Evolutionary conservation across 2,329 filamentous ascomycete species (phyloP).

Genomic region (Colletotrichum liriopes): DNA sequence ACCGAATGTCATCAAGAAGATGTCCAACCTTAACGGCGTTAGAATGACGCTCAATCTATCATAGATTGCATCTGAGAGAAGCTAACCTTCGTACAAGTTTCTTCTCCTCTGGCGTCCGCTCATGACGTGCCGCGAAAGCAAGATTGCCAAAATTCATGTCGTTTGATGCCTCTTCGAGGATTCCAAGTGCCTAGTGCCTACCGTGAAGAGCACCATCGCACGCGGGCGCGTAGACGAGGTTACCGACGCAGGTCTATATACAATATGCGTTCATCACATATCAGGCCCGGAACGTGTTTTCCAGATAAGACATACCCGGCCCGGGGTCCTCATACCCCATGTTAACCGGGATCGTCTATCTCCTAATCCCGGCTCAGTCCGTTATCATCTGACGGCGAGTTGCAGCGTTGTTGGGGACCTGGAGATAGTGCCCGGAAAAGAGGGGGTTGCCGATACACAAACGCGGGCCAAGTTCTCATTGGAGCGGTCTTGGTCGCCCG

Average conservation of each 20-base stretch:
- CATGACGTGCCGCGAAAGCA: conserved; percentile 39
- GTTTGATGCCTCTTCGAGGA: neutral
- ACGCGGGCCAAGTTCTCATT: conserved; percentile 25
- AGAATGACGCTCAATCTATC: too few species aligned
- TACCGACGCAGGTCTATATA: conserved; percentile 9
- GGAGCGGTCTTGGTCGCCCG: conserved; percentile 27
- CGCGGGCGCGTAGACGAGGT: neutral
- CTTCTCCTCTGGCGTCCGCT: conserved; percentile 38
- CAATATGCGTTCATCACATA: neutral
- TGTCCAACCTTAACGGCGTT: conserved; percentile 25
- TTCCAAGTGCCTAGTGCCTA: neutral
- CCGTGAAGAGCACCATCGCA: neutral
- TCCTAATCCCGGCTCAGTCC: neutral
- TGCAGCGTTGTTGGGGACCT: conserved; percentile 8
- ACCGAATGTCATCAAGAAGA: conserved; percentile 44
- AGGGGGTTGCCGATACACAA: conserved; percentile 15
- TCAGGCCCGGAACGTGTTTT: neutral
- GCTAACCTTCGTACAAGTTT: conserved; percentile 27
- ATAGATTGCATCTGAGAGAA: neutral
- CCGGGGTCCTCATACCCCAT: conserved; percentile 1
- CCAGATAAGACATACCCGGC: conserved; percentile 7
- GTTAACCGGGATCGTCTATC: neutral
- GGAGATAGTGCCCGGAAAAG: conserved; percentile 13
- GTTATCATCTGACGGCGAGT: conserved; percentile 7
- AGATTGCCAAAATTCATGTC: conserved; percentile 34